phyloP scores from a whole-genome alignment of 2,329 filamentous ascomycete genomes.

The Trichoderma oligosporum region DNA sequence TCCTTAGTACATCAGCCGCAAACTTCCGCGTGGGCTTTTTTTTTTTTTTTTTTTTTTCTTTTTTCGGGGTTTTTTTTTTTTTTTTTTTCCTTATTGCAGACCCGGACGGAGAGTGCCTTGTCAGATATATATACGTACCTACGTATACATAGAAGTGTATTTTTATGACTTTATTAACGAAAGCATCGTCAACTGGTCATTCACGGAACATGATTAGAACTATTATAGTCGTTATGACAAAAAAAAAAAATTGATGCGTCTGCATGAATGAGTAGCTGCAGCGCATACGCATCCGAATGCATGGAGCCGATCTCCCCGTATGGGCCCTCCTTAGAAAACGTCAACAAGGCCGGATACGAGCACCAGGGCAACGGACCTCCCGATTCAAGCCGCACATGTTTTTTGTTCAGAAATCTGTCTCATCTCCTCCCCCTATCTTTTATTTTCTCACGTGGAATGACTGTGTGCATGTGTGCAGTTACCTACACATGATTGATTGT shows the following conservation, averaged over 20 bases:
- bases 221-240: background rate
- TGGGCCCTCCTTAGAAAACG: background rate
- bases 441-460: background rate
- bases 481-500: background rate
- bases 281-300: conserved; percentile 10
- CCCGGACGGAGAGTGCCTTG: no score
- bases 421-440: conserved; percentile 6
- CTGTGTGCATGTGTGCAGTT: background rate
- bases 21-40: no score
- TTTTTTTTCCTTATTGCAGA: no score
- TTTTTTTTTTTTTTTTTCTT: no score
- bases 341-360: conserved; percentile 17
- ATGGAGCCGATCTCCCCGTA: conserved; percentile 19
- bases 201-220: background rate
- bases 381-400: conserved; percentile 11
- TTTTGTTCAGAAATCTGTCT: conserved; percentile 1
- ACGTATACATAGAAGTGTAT: no score
- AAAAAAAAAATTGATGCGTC: background rate
- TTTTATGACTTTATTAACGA: no score
- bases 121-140: no score
- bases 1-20: no score
- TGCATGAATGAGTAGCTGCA: conserved; percentile 12
- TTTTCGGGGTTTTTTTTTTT: no score
- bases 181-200: no score
- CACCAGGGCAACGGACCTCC: conserved; percentile 10